Conservation (phyloP, 768 basidiomycete genomes). For the Lepiota subincarnata region DNA sequence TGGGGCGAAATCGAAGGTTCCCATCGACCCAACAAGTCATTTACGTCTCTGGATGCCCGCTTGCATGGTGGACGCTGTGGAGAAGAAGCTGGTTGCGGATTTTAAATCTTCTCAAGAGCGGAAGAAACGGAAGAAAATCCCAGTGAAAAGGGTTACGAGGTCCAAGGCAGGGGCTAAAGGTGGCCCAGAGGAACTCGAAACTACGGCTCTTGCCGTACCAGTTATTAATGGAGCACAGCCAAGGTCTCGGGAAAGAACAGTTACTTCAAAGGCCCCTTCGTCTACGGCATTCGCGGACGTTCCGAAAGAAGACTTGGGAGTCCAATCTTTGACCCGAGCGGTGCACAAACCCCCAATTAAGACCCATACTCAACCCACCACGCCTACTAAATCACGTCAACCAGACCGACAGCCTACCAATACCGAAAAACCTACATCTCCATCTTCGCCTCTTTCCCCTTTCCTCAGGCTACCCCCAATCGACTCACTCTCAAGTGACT, state of each 20-base stretch:
- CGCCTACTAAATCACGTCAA: not conserved
- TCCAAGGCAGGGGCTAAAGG: not conserved
- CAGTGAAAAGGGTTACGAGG: constrained; percentile 12
- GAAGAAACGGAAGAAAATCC: constrained; percentile 52
- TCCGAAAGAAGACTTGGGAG: not conserved
- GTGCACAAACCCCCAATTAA: not conserved
- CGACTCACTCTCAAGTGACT: not conserved
- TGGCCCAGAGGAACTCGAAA: not conserved
- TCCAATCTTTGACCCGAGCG: not conserved
- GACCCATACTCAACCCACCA: not conserved
- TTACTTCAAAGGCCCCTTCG: too few species aligned
- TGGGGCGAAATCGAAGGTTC: constrained; percentile 31
- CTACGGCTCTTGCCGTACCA: not conserved
- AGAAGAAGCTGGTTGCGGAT: constrained; percentile 57
- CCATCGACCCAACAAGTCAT: constrained; percentile 50
- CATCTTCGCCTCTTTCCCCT: not conserved
- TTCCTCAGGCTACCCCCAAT: not conserved
- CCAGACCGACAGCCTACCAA: not conserved
- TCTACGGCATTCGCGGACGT: too few species aligned
- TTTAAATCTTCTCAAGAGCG: constrained; percentile 48
- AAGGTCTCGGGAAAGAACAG: not conserved
- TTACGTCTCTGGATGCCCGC: constrained; percentile 82
- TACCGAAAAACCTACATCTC: not conserved
- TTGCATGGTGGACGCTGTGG: constrained; percentile 65
- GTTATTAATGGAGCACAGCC: too few species aligned